These are phyloP conservation scores for Zea luxurians DNA, from an alignment of 176 grass and related monocot species.

Conservation along the genomic window DNA sequence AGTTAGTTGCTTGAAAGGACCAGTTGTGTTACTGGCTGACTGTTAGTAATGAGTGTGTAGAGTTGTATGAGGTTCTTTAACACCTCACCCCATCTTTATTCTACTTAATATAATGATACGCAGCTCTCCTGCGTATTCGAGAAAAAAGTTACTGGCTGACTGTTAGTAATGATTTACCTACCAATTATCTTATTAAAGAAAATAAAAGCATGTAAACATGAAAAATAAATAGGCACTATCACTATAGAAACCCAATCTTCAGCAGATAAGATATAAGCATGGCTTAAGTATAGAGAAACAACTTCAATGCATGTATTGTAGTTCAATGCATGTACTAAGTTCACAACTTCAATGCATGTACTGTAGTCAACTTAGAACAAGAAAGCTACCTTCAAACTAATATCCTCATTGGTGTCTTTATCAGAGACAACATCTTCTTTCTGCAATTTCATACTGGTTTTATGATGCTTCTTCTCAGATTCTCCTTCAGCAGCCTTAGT, in stretches of 20 bases:
- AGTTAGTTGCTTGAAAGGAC: no score
- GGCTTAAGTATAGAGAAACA: slow-evolving; percentile 7
- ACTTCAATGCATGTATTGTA: no score
- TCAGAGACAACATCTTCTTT: slow-evolving; percentile 37
- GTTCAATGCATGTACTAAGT: no score
- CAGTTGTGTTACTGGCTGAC: no score
- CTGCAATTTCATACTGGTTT: slow-evolving; percentile 29
- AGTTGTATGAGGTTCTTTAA: no score
- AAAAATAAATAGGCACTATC: slow-evolving; percentile 21
- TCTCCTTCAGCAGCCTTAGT: slow-evolving; percentile 40
- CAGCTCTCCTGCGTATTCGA: no score
- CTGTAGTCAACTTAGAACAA: slow-evolving; percentile 10
- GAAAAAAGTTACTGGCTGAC: no score
- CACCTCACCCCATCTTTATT: no score
- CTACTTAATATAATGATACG: no score
- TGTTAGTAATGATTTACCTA: background rate
- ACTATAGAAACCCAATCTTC: slow-evolving; percentile 12
- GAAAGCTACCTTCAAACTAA: slow-evolving; percentile 51
- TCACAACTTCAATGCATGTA: no score
- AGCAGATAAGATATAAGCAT: slow-evolving; percentile 20
- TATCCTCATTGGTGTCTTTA: slow-evolving; percentile 38
- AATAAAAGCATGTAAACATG: slow-evolving; percentile 17
- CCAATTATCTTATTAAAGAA: background rate
- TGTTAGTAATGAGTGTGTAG: no score
- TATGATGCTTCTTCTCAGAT: slow-evolving; percentile 44